These are phyloP conservation scores for Rhynchosporium secalis DNA, from an alignment of 2,329 filamentous ascomycete species.

Conservation along the genomic window DNA sequence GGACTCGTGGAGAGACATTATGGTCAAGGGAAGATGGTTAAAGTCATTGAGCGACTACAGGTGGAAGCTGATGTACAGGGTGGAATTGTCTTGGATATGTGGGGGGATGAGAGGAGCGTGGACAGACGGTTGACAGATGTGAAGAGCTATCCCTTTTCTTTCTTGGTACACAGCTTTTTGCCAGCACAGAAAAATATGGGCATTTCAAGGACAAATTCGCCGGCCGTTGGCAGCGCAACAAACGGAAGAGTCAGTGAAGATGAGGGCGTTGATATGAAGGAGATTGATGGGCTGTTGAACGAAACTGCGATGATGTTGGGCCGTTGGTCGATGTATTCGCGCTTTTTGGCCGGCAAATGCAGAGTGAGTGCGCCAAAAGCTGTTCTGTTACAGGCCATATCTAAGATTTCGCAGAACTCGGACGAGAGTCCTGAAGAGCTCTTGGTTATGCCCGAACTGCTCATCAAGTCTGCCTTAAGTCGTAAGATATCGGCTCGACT, in stretches of 20 bases:
- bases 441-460: constrained; percentile 69
- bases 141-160: constrained; percentile 97
- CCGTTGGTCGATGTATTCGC: constrained; percentile 87
- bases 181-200: constrained; percentile 64
- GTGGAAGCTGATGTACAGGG: constrained; percentile 95
- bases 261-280: constrained; percentile 94
- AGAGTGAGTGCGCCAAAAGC: constrained; percentile 55
- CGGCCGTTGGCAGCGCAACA: constrained; percentile 58
- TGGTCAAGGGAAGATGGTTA: constrained; percentile 87
- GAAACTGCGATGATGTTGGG: constrained; percentile 92
- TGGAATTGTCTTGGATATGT: constrained; percentile 92
- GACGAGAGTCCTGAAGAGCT: constrained; percentile 53
- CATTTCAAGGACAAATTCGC: constrained; percentile 72
- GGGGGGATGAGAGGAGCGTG: constrained; percentile 84
- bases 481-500: constrained; percentile 77
- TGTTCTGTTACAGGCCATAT: constrained; percentile 31
- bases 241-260: constrained; percentile 72
- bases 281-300: constrained; percentile 81
- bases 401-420: constrained; percentile 50
- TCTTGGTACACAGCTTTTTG: constrained; percentile 91
- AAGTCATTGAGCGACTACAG: constrained; percentile 89
- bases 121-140: constrained; percentile 89
- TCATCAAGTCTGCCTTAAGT: constrained; percentile 76
- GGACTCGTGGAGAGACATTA: constrained; percentile 92
- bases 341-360: constrained; percentile 86